A percentile compares a stretch with the other conserved stretches of the same genome.
phyloP scores from a whole-genome alignment of 2,329 filamentous ascomycete species.

The Dothistroma septosporum region DNA sequence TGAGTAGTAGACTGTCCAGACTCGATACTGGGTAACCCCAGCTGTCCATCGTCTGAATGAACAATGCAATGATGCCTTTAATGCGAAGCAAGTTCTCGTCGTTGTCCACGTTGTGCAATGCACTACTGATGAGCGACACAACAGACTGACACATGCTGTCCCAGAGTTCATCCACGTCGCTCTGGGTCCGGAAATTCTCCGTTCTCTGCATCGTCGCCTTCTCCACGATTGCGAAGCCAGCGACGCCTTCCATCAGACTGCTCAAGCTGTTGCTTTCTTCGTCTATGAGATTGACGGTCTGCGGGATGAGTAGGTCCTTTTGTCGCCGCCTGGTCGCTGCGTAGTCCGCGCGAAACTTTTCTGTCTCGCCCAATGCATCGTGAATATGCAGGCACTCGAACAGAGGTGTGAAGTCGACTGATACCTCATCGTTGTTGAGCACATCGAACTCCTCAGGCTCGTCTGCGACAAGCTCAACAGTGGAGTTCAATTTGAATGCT shows the following conservation, averaged over 20 bases:
- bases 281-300: conserved; percentile 68
- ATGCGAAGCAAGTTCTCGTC: conserved; percentile 90
- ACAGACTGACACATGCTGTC: conserved; percentile 93
- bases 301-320: conserved; percentile 82
- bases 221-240: conserved; percentile 94
- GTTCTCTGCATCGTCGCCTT: conserved; percentile 85
- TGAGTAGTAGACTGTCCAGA: conserved; percentile 81
- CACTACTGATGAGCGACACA: conserved; percentile 74
- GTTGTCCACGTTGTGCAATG: conserved; percentile 74
- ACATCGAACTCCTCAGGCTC: conserved; percentile 95
- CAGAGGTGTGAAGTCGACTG: conserved; percentile 89
- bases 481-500: conserved; percentile 89
- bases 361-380: conserved; percentile 84
- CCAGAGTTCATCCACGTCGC: conserved; percentile 98
- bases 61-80: conserved; percentile 86
- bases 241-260: conserved; percentile 85
- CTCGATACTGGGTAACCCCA: conserved; percentile 83
- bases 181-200: conserved; percentile 72
- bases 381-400: conserved; percentile 97
- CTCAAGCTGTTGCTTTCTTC: conserved; percentile 85
- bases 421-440: conserved; percentile 88
- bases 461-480: conserved; percentile 91
- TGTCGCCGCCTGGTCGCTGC: conserved; percentile 85
- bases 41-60: conserved; percentile 97
- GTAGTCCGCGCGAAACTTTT: conserved; percentile 87